Evolutionary conservation across 805 yeast species (phyloP).

Genomic region (Candida sphagnicola): DNA sequence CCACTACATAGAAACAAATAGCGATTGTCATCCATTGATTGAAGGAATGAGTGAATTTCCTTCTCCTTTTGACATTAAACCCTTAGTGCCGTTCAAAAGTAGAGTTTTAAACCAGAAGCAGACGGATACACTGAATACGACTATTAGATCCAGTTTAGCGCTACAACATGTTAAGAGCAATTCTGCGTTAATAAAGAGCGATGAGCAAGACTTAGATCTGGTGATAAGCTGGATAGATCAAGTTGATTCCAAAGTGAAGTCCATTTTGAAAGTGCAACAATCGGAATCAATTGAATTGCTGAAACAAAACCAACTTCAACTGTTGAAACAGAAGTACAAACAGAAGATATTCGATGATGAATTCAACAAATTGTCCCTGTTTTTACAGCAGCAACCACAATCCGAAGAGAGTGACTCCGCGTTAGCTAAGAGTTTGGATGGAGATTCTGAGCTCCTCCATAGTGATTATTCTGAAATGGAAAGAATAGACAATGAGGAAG

Average conservation of each 20-base stretch:
- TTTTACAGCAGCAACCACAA: conserved; percentile 5
- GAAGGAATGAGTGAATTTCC: conserved; percentile 14
- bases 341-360: conserved; percentile 15
- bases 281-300: conserved; percentile 13
- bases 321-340: conserved; percentile 19
- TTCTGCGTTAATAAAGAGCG: neutral
- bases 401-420: no score
- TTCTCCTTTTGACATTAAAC: conserved; percentile 16
- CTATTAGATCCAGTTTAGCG: neutral
- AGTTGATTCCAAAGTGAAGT: conserved; percentile 18
- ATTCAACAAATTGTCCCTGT: conserved; percentile 9
- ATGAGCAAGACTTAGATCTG: conserved; percentile 12
- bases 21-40: no score
- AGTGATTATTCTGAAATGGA: no score
- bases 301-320: conserved; percentile 16
- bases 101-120: neutral
- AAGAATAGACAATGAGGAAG: conserved; percentile 2
- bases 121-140: neutral
- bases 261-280: conserved; percentile 15
- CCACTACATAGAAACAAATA: neutral
- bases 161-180: neutral
- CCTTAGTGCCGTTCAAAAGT: neutral
- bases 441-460: no score
- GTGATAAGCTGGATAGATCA: conserved; percentile 28
- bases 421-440: no score